Conservation (phyloP, 1,284 basidiomycete species). For the Rhodotorula sp. region DNA sequence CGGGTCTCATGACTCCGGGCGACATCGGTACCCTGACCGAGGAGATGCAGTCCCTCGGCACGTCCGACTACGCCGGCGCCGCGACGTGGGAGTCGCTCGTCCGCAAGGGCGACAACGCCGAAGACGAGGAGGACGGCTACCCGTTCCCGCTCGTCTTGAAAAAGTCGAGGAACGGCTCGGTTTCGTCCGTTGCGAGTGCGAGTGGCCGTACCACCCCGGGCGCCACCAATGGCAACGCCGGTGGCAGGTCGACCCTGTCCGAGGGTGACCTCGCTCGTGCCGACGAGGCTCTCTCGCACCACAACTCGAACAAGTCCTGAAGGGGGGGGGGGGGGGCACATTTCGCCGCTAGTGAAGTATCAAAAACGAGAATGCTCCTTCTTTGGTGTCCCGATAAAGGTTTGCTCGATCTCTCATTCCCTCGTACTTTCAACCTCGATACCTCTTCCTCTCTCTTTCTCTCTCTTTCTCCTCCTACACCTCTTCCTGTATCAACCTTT, state of each 20-base stretch:
- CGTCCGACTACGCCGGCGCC: conserved; percentile 69
- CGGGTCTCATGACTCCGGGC: conserved; percentile 73
- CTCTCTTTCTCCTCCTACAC: background rate
- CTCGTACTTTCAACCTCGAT: background rate
- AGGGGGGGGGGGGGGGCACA: no score
- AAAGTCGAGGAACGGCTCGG: conserved; percentile 73
- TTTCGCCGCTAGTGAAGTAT: background rate
- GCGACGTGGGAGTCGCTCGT: conserved; percentile 8
- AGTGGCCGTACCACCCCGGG: conserved; percentile 80
- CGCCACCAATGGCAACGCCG: conserved; percentile 54
- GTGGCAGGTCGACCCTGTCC: conserved; percentile 61
- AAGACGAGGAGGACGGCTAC: conserved; percentile 87
- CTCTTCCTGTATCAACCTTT: background rate
- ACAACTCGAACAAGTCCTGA: conserved; percentile 12
- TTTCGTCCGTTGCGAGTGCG: conserved; percentile 61
- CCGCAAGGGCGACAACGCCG: conserved; percentile 49
- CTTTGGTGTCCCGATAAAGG: background rate
- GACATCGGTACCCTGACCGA: conserved; percentile 88
- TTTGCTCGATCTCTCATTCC: background rate
- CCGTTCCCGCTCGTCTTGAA: conserved; percentile 58
- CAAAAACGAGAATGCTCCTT: background rate
- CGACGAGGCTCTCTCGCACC: conserved; percentile 65
- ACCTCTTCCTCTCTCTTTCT: background rate
- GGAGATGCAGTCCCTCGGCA: conserved; percentile 74
- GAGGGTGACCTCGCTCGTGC: conserved; percentile 79